Conservation (phyloP, 768 basidiomycete species). For the Gymnopilus junonius region DNA sequence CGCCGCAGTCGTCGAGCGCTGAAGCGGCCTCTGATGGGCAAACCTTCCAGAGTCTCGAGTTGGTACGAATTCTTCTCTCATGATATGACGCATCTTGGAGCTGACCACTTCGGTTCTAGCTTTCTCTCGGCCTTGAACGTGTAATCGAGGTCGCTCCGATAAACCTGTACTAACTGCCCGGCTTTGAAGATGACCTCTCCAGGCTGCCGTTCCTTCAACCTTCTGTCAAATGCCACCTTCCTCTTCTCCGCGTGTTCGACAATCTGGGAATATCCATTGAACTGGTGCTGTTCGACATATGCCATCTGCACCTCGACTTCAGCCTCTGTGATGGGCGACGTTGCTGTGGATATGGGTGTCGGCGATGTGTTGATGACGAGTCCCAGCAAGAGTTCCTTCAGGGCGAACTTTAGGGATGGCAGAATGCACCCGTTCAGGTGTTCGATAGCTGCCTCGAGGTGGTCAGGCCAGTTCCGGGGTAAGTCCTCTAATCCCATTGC, state of each 20-base stretch:
- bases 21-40: constrained; percentile 2
- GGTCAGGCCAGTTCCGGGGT: constrained; percentile 35
- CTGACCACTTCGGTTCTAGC: constrained; percentile 18
- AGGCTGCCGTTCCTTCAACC: not conserved
- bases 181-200: not conserved
- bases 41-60: constrained; percentile 12
- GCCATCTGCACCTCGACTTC: constrained; percentile 8
- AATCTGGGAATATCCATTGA: not conserved
- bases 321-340: not conserved
- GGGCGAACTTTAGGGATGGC: constrained; percentile 30
- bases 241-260: constrained; percentile 18
- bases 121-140: constrained; percentile 14
- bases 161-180: constrained; percentile 11
- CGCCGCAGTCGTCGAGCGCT: too few species aligned
- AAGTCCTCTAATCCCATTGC: constrained; percentile 2
- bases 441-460: constrained; percentile 32
- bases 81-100: constrained; percentile 7
- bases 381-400: constrained; percentile 37
- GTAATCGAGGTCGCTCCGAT: constrained; percentile 17
- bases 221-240: not conserved
- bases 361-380: constrained; percentile 31
- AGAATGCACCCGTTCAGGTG: constrained; percentile 29
- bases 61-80: constrained; percentile 12
- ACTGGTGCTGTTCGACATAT: not conserved
- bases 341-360: not conserved